Conservation (phyloP, 169 alveolate genomes). For the Plasmodium berghei region DNA sequence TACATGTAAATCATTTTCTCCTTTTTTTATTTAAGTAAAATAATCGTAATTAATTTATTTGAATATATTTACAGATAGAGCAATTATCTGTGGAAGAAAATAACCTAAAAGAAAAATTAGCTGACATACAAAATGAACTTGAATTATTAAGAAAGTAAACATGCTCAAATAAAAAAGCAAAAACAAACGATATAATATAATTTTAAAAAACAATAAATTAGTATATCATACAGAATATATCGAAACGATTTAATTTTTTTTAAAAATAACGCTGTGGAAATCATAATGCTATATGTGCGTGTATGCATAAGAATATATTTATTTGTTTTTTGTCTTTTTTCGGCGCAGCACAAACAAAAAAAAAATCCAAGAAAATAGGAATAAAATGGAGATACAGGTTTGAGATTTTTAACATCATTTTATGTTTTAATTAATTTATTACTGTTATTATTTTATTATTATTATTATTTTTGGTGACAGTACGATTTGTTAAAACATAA, state of each 20-base stretch:
- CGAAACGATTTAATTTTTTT: too few species aligned
- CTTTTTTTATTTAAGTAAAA: background rate
- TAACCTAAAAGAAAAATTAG: slow-evolving; percentile 38
- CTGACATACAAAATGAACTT: slow-evolving; percentile 21
- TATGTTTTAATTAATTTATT: background rate
- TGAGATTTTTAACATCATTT: background rate
- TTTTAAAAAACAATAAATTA: background rate
- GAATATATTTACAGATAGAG: slow-evolving; percentile 19
- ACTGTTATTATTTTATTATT: background rate
- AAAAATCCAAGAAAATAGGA: slow-evolving; percentile 55
- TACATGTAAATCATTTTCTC: background rate
- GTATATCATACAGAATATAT: background rate
- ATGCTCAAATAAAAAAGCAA: slow-evolving; percentile 6
- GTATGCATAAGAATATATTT: slow-evolving; percentile 3
- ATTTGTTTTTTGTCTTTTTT: background rate
- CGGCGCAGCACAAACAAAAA: slow-evolving; percentile 44
- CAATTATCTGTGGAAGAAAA: slow-evolving; percentile 38
- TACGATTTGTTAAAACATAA: slow-evolving; percentile 69
- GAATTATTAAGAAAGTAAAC: slow-evolving; percentile 42
- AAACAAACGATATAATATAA: background rate
- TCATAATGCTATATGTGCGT: background rate
- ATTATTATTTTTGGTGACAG: slow-evolving; percentile 10
- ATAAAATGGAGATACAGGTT: slow-evolving; percentile 69
- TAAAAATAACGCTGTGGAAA: too few species aligned
- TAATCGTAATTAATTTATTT: background rate